Conservation (phyloP, 805 yeast genomes). For the Starmerella floricola region DNA sequence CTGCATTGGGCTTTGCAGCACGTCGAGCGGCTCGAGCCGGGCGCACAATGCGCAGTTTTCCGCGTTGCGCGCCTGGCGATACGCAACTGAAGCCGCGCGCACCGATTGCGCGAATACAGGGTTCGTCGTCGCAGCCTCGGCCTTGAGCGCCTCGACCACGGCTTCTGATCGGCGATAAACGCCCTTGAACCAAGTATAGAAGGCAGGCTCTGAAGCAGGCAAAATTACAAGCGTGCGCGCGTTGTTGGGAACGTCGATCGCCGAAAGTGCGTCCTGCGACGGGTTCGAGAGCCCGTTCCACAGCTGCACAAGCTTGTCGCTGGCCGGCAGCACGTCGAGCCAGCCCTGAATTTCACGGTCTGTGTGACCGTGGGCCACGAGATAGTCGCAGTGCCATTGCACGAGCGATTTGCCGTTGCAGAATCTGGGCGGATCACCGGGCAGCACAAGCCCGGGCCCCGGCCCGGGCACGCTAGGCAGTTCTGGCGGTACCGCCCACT, state of each 20-base stretch:
- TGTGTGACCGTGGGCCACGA: neutral
- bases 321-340: too few relatives aligned
- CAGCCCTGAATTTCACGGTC: too few relatives aligned
- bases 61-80: neutral
- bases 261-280: too few relatives aligned
- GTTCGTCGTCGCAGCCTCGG: neutral
- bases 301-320: too few relatives aligned
- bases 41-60: neutral
- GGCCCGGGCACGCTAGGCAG: too few relatives aligned
- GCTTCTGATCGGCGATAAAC: too few relatives aligned
- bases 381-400: slow-evolving; percentile 4
- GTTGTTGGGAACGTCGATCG: too few relatives aligned
- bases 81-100: slow-evolving; percentile 1
- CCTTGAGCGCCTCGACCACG: slow-evolving; percentile 1
- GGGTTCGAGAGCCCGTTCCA: too few relatives aligned
- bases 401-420: neutral
- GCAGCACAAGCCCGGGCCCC: too few relatives aligned
- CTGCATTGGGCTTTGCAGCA: neutral
- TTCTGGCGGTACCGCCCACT: neutral
- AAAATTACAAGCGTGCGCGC: too few relatives aligned
- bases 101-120: slow-evolving; percentile 1
- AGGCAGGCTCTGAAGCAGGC: too few relatives aligned
- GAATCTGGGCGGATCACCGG: slow-evolving; percentile 2
- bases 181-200: too few relatives aligned
- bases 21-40: slow-evolving; percentile 5